These are phyloP conservation scores for Nectriaceae sp. DNA, from an alignment of 2,329 filamentous ascomycete genomes.

Conservation along the genomic window DNA sequence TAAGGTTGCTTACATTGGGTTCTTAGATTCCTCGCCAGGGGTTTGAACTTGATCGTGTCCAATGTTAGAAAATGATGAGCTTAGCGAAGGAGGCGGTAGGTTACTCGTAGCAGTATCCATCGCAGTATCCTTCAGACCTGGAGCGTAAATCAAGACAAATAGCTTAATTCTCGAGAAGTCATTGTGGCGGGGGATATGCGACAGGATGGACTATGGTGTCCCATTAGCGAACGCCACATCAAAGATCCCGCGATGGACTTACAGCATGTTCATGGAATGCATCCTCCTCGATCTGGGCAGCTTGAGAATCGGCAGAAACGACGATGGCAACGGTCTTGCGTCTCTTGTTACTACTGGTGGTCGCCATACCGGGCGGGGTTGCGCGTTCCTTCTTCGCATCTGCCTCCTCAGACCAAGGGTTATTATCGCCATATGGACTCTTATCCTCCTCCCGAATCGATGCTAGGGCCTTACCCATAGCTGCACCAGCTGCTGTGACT, in stretches of 20 bases:
- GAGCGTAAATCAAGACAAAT: constrained; percentile 88
- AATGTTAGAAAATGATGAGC: constrained; percentile 89
- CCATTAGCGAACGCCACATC: too few species aligned
- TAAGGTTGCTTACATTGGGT: constrained; percentile 49
- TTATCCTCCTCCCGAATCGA: constrained; percentile 81
- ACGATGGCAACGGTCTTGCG: constrained; percentile 86
- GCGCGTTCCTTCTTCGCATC: constrained; percentile 61
- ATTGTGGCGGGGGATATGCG: constrained; percentile 78
- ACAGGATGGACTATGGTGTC: constrained; percentile 74
- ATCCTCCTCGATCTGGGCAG: constrained; percentile 60
- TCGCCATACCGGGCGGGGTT: constrained; percentile 20
- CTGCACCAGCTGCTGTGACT: constrained; percentile 79
- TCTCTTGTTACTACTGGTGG: constrained; percentile 45
- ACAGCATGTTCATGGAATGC: constrained; percentile 78
- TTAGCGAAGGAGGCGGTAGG: constrained; percentile 63
- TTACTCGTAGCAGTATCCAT: constrained; percentile 54
- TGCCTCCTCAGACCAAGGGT: constrained; percentile 90
- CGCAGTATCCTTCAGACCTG: constrained; percentile 69
- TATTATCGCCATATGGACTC: constrained; percentile 80
- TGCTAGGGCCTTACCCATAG: constrained; percentile 78
- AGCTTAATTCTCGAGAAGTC: constrained; percentile 74
- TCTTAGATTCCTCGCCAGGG: constrained; percentile 64
- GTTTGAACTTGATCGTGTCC: constrained; percentile 71
- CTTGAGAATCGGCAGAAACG: constrained; percentile 73
- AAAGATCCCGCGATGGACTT: constrained; percentile 40